phyloP scores from a whole-genome alignment of 805 yeast species.

The Yamadazyma akitaensis region DNA sequence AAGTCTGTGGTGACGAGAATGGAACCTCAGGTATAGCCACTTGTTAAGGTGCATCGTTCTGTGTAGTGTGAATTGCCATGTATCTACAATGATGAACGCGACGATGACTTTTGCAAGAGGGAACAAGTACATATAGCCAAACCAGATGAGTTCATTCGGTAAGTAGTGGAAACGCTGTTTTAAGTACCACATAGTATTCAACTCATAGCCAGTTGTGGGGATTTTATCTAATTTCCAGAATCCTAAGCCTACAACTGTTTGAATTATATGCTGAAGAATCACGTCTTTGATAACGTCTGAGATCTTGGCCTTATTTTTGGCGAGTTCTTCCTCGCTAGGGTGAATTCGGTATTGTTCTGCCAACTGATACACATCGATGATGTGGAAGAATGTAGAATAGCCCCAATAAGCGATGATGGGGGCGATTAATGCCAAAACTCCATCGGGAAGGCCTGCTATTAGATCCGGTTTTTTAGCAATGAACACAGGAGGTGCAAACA shows the following conservation, averaged over 20 bases:
- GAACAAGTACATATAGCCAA: slow-evolving; percentile 59
- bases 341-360: slow-evolving; percentile 87
- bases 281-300: slow-evolving; percentile 78
- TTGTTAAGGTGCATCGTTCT: slow-evolving; percentile 84
- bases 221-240: slow-evolving; percentile 56
- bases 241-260: slow-evolving; percentile 62
- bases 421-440: slow-evolving; percentile 61
- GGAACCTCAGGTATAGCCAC: slow-evolving; percentile 72
- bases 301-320: slow-evolving; percentile 72
- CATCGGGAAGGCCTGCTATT: slow-evolving; percentile 66
- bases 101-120: slow-evolving; percentile 53
- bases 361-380: slow-evolving; percentile 68
- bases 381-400: slow-evolving; percentile 67
- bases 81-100: slow-evolving; percentile 77
- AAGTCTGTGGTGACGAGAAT: slow-evolving; percentile 89
- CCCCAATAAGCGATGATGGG: slow-evolving; percentile 88
- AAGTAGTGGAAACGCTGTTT: slow-evolving; percentile 36
- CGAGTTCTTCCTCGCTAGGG: slow-evolving; percentile 78
- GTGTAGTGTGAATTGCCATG: slow-evolving; percentile 95
- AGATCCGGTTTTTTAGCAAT: slow-evolving; percentile 38
- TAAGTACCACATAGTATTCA: slow-evolving; percentile 44
- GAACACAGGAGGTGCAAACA: slow-evolving; percentile 13
- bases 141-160: slow-evolving; percentile 49
- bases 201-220: slow-evolving; percentile 52
- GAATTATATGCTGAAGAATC: slow-evolving; percentile 77